These are phyloP conservation scores for Suhomyces sp. DNA, from an alignment of 805 yeast genomes.

Conservation along the genomic window DNA sequence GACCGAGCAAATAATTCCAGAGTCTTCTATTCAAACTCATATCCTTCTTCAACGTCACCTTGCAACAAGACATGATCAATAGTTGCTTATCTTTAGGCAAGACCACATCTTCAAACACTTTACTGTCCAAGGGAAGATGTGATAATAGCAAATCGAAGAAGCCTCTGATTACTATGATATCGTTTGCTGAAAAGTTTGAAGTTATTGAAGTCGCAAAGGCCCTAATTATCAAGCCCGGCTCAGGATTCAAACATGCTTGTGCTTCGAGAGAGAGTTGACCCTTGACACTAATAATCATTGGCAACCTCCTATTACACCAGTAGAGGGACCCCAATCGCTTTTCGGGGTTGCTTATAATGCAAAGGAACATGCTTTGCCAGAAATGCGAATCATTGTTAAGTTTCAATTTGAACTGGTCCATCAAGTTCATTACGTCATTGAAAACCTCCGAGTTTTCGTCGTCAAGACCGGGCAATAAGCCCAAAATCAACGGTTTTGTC, in stretches of 20 bases:
- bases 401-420: conserved; percentile 58
- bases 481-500: conserved; percentile 67
- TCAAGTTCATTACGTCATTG: conserved; percentile 53
- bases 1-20: conserved; percentile 92
- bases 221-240: conserved; percentile 73
- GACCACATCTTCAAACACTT: conserved; percentile 49
- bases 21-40: conserved; percentile 93
- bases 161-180: conserved; percentile 77
- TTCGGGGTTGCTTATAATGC: conserved; percentile 76
- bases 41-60: conserved; percentile 75
- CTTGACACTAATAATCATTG: conserved; percentile 48
- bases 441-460: conserved; percentile 89
- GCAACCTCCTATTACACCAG: conserved; percentile 69
- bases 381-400: conserved; percentile 70
- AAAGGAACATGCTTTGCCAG: conserved; percentile 80
- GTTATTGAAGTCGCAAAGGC: conserved; percentile 70
- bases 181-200: conserved; percentile 40
- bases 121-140: conserved; percentile 64
- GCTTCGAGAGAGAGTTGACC: conserved; percentile 48
- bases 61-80: conserved; percentile 61
- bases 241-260: conserved; percentile 64
- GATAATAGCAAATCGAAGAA: conserved; percentile 77
- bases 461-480: conserved; percentile 84
- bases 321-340: conserved; percentile 79
- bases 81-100: conserved; percentile 54